These are phyloP conservation scores for Agarophyton chilense DNA, from an alignment of 23 red algal genomes.

Conservation along the genomic window DNA sequence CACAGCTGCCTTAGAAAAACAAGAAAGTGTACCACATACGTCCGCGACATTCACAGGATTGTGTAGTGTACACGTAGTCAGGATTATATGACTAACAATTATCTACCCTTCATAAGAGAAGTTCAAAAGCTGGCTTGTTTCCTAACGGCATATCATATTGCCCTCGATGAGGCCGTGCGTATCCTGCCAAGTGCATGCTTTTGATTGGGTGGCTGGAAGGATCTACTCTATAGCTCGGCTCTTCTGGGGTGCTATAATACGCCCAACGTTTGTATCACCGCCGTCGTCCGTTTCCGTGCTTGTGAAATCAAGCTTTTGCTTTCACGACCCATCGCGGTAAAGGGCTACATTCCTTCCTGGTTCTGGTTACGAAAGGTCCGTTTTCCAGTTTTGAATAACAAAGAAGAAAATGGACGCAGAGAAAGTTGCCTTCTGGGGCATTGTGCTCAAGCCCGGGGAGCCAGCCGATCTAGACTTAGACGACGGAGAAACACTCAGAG, in stretches of 20 bases:
- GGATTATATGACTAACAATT: no score
- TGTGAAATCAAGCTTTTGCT: no score
- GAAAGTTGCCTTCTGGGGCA: constrained; percentile 63
- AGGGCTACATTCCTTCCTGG: no score
- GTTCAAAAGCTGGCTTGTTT: no score
- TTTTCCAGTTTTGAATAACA: neutral
- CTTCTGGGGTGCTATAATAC: neutral
- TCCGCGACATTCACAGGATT: no score
- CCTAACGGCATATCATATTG: no score
- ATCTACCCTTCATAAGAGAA: no score
- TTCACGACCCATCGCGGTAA: no score
- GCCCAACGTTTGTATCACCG: neutral
- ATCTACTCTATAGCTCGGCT: neutral
- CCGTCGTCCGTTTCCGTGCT: neutral
- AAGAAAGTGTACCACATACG: no score
- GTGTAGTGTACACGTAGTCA: no score
- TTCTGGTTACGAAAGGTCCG: no score
- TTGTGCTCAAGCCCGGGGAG: constrained; percentile 71
- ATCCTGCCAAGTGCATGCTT: neutral
- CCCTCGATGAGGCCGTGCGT: neutral
- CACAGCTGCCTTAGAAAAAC: no score
- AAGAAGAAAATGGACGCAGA: constrained; percentile 39
- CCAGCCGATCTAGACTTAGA: constrained; percentile 63
- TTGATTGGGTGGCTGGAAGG: neutral
- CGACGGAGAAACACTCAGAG: constrained; percentile 57